Base-by-base conservation (phyloP, 345 rosid species). In the Alliaria petiolata region DNA sequence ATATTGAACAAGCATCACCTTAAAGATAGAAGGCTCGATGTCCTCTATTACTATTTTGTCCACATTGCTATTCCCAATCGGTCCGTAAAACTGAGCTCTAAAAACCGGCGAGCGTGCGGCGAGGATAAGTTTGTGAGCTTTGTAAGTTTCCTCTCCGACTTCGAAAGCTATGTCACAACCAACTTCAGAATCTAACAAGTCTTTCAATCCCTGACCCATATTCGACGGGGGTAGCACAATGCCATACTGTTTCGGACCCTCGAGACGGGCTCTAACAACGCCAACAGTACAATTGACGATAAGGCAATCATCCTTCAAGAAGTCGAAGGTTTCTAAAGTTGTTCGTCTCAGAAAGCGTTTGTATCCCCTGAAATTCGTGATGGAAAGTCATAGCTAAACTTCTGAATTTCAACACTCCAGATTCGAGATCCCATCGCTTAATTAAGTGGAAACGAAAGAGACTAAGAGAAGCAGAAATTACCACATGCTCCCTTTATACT, bases 401-500 rank as follows among this genome's bases (percentile, higher is more conserved):
- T 5, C 28, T 6, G 3, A 49, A 70, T 26, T n/a, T 7, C 49
- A 58, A 11, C 45, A 42, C 25, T 20, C 20, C 25, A 22, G 25
- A 22, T 3, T 28, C 6, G 6, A 5, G 31, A 28, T 28, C 1
- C 31, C 31, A 28, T 28, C 31, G 4, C 31, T 28, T 26, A 26
- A 26, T n/a, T n/a, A n/a, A n/a, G n/a, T n/a, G n/a, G n/a, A n/a
- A 22, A 22, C 38, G 31, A 50, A 12, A 17, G 20, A 16, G 33
- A 8, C 1, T 2, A 22, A 26, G 20, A 61, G 42, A 43, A 28
- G 5, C 16, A 31, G 38, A n/a, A 69, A 14, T 64, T 83, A 95
- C 99, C 99, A 95, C 98, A 95, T 95, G 92, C 93, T 88, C 8
- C 98, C 96, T 71, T 85, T 84, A 65, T 84, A 85, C 83, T 88